phyloP scores from a whole-genome alignment of 2,329 filamentous ascomycete species.

The Aspergillus floridensis region DNA sequence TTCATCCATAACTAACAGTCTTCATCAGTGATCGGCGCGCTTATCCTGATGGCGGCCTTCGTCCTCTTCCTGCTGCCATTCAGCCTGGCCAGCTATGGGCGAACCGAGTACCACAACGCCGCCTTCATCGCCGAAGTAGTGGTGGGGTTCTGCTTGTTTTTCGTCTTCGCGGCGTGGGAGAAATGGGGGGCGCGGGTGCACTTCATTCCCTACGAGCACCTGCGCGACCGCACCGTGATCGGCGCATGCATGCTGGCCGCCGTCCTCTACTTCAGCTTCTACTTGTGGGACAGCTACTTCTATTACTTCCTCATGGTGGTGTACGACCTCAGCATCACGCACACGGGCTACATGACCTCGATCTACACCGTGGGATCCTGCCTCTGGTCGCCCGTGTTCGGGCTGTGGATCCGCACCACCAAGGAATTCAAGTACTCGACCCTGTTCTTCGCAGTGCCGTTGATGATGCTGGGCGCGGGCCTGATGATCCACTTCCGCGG shows the following conservation, averaged over 20 bases:
- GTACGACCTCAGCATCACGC: slow-evolving; percentile 43
- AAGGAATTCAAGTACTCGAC: slow-evolving; percentile 54
- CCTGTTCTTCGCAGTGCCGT: slow-evolving; percentile 52
- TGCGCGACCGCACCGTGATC: slow-evolving; percentile 50
- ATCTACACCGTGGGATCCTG: slow-evolving; percentile 56
- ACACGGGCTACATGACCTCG: slow-evolving; percentile 49
- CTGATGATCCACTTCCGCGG: slow-evolving; percentile 58
- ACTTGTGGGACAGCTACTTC: slow-evolving; percentile 55
- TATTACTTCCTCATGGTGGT: slow-evolving; percentile 56
- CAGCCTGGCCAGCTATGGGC: slow-evolving; percentile 48
- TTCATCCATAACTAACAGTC: not conserved
- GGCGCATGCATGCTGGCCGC: slow-evolving; percentile 54
- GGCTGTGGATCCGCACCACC: slow-evolving; percentile 49
- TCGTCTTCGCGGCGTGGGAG: slow-evolving; percentile 57
- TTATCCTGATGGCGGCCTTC: slow-evolving; percentile 61
- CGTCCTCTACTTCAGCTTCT: slow-evolving; percentile 51
- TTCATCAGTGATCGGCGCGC: slow-evolving; percentile 52
- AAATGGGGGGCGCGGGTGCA: slow-evolving; percentile 51
- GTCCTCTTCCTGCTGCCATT: slow-evolving; percentile 66
- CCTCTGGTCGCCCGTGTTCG: slow-evolving; percentile 51
- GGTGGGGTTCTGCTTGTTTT: slow-evolving; percentile 52
- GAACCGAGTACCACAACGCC: slow-evolving; percentile 44
- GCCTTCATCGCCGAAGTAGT: slow-evolving; percentile 53
- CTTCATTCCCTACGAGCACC: slow-evolving; percentile 55
- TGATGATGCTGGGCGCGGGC: slow-evolving; percentile 53